Conservation (phyloP, 345 rosid genomes). For the Rhizophora apiculata region DNA sequence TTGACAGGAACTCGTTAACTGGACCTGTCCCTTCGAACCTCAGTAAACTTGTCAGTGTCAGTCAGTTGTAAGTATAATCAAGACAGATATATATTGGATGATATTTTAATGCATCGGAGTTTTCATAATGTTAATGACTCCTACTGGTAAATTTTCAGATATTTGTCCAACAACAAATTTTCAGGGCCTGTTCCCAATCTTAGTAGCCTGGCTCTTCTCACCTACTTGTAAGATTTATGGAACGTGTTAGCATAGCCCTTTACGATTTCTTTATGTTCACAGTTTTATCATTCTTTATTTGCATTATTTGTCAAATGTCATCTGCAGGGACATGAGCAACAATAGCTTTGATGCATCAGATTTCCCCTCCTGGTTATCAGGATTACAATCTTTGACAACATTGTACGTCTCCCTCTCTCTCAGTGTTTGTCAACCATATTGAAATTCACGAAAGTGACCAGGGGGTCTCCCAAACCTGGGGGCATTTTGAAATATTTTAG, state of each 20-base stretch:
- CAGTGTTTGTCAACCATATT: neutral
- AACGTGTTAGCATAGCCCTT: neutral
- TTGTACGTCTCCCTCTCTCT: slow-evolving; percentile 48
- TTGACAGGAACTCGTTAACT: slow-evolving; percentile 55
- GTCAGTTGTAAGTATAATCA: slow-evolving; percentile 56
- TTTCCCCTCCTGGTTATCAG: slow-evolving; percentile 60
- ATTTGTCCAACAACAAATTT: slow-evolving; percentile 62
- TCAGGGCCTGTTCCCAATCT: slow-evolving; percentile 65
- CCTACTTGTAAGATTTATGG: slow-evolving; percentile 54
- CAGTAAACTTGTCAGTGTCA: slow-evolving; percentile 50
- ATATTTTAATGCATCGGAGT: neutral
- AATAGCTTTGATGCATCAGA: slow-evolving; percentile 49
- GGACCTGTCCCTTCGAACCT: slow-evolving; percentile 56
- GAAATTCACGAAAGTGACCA: neutral
- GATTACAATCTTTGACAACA: slow-evolving; percentile 50
- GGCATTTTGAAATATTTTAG: too few species aligned
- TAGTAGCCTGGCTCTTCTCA: slow-evolving; percentile 45
- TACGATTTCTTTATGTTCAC: neutral
- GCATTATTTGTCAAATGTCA: neutral
- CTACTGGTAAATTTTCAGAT: slow-evolving; percentile 38
- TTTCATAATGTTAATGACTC: neutral
- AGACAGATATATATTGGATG: neutral
- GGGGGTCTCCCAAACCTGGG: neutral
- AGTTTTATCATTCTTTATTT: neutral
- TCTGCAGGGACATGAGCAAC: slow-evolving; percentile 77